Evolutionary conservation across 169 alveolate species (phyloP), one percentile per base, ranked within the genome.

Genomic region (Cryptosporidium xiaoi): DNA sequence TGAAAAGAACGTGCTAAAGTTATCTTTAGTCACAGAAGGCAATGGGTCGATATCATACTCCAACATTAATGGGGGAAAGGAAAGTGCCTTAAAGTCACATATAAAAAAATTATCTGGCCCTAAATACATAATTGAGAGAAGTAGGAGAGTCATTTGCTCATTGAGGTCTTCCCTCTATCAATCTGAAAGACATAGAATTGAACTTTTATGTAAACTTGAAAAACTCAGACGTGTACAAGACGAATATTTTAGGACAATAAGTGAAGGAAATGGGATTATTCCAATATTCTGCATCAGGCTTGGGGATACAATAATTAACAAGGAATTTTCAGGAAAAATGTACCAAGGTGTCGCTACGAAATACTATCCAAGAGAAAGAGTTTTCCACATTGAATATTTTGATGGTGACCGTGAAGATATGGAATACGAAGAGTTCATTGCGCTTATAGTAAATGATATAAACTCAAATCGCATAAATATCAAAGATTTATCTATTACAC

Each of bases 391-490:
- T 18, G 87, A 77, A 40, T 77, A 77, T 27, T 7, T 46, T 1
- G 87, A 77, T 62, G 87, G 87, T 8, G 87, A 77, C 44, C 77
- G 77, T 60, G 87, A 77, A 60, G 87, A 77, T 60, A 44, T 77
- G 51, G 87, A 77, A 24, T 77, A 77, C 36, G 18, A 33, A 18
- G 87, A 77, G 29, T 77, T 77, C 64, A 40, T 60, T 56, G 53
- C 69, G 33, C 16, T 62, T 33, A 44, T 77, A 46, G 16, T 27
- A n/a, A 77, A 40, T 46, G 71, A 77, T 44, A 24, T 77, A 58
- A 20, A 33, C 50, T 29, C 58, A 27, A 8, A 48, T 40, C 33
- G 87, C 58, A 77, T 40, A 10, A 34, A 56, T 34, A 60, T 77
- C 31, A 64, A 77, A 46, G 71, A 77, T 20, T 60, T 77, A 46